These are phyloP conservation scores for Scheffersomyces lignosus DNA, from an alignment of 805 yeast species.

Conservation along the genomic window DNA sequence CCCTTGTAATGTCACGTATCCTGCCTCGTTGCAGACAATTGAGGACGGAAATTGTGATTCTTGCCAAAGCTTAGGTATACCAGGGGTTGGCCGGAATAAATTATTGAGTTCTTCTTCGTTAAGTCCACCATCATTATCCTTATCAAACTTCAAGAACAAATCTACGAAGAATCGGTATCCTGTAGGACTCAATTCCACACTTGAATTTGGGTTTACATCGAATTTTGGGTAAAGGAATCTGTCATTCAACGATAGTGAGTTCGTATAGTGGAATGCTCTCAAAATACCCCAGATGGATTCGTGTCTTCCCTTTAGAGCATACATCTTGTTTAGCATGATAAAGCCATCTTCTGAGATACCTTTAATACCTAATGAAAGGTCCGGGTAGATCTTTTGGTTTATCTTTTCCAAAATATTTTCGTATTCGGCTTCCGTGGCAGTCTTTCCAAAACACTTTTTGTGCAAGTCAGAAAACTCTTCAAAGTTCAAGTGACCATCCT, in stretches of 20 bases:
- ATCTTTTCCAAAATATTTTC: conserved; percentile 37
- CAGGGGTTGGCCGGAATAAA: conserved; percentile 88
- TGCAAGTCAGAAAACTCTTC: conserved; percentile 72
- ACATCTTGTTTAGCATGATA: conserved; percentile 70
- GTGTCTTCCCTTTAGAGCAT: conserved; percentile 89
- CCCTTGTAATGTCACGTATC: conserved; percentile 90
- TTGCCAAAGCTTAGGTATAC: conserved; percentile 84
- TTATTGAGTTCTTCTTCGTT: conserved; percentile 67
- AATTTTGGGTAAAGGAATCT: conserved; percentile 75
- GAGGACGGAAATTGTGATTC: conserved; percentile 83
- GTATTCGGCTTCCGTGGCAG: conserved; percentile 31
- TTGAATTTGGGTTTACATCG: conserved; percentile 70
- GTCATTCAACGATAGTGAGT: conserved; percentile 82
- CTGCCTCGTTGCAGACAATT: conserved; percentile 87
- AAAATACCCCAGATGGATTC: conserved; percentile 97
- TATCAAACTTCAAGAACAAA: conserved; percentile 81
- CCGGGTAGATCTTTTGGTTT: conserved; percentile 32
- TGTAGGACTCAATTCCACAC: conserved; percentile 88
- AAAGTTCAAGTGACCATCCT: conserved; percentile 77
- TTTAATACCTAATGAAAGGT: conserved; percentile 16
- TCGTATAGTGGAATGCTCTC: conserved; percentile 86
- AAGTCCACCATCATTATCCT: conserved; percentile 95
- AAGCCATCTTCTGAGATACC: conserved; percentile 80
- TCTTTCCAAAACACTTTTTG: conserved; percentile 57
- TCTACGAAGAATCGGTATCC: conserved; percentile 94